A percentile compares a stretch with the other conserved stretches of the same genome.
These are phyloP conservation scores for Wilcoxina mikolae DNA, from an alignment of 495 filamentous ascomycete species.

Conservation along the genomic window DNA sequence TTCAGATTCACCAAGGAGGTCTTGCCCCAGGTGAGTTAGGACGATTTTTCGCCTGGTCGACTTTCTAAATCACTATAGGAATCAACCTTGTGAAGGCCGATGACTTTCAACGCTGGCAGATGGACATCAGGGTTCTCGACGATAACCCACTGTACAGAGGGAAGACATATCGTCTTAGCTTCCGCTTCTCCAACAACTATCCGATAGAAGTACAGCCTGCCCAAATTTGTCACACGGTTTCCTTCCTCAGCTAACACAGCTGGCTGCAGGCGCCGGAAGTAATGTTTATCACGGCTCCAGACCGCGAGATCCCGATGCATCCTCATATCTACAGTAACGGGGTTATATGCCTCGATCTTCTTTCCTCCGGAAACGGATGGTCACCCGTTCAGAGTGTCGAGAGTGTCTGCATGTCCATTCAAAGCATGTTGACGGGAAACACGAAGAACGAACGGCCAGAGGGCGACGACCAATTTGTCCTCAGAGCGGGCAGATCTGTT, in stretches of 20 bases:
- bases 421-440: slow-evolving; percentile 96
- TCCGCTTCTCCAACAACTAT: slow-evolving; percentile 68
- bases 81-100: slow-evolving; percentile 68
- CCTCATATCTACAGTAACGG: slow-evolving; percentile 97
- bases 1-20: neutral
- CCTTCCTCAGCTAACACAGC: neutral
- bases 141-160: slow-evolving; percentile 75
- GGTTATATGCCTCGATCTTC: slow-evolving; percentile 91
- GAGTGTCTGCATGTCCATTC: slow-evolving; percentile 91
- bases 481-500: slow-evolving; percentile 19
- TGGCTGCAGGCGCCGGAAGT: slow-evolving; percentile 60
- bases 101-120: slow-evolving; percentile 74
- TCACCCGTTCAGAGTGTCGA: slow-evolving; percentile 93
- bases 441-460: slow-evolving; percentile 45
- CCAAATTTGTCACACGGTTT: neutral
- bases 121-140: slow-evolving; percentile 86
- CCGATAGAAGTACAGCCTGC: slow-evolving; percentile 51
- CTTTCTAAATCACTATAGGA: too few species aligned
- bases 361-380: slow-evolving; percentile 69
- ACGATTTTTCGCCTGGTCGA: too few species aligned
- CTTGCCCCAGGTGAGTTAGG: neutral
- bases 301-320: slow-evolving; percentile 75
- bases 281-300: slow-evolving; percentile 50
- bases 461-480: slow-evolving; percentile 25
- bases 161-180: slow-evolving; percentile 72